phyloP scores from a whole-genome alignment of 768 basidiomycete genomes.

The Rhodotorula toruloides region DNA sequence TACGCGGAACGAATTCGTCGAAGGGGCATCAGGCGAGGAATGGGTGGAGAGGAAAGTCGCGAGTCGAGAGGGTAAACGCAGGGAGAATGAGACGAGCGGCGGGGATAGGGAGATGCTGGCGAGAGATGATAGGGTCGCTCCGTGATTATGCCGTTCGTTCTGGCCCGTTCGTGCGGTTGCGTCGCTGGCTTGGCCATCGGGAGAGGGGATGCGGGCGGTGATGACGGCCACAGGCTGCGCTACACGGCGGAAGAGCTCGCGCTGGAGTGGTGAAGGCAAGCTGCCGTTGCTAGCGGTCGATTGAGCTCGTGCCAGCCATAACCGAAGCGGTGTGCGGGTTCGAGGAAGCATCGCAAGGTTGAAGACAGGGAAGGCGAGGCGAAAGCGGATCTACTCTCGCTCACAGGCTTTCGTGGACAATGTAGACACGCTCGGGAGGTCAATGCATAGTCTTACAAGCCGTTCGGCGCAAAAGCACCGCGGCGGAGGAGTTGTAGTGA shows the following conservation, averaged over 20 bases:
- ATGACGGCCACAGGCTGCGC: slow-evolving; percentile 84
- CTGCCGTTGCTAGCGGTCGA: not conserved
- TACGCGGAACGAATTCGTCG: slow-evolving; percentile 55
- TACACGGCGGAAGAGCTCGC: slow-evolving; percentile 48
- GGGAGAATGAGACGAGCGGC: slow-evolving; percentile 80
- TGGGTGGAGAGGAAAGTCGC: slow-evolving; percentile 53
- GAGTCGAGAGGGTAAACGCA: slow-evolving; percentile 84
- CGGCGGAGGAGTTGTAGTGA: no score
- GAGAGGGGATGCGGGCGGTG: slow-evolving; percentile 58
- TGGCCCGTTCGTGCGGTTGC: slow-evolving; percentile 2
- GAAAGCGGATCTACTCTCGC: not conserved
- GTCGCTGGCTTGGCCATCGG: slow-evolving; percentile 32
- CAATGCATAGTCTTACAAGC: not conserved
- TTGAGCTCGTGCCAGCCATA: slow-evolving; percentile 12
- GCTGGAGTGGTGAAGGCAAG: slow-evolving; percentile 27
- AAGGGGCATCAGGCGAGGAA: slow-evolving; percentile 44
- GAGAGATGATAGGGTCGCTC: slow-evolving; percentile 90
- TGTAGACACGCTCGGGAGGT: no score
- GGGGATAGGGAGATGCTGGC: slow-evolving; percentile 87
- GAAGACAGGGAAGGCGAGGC: not conserved
- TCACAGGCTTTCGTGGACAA: not conserved
- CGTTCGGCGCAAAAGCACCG: no score
- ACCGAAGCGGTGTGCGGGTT: slow-evolving; percentile 7
- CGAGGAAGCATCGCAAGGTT: slow-evolving; percentile 3
- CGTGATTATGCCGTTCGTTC: slow-evolving; percentile 56